Conservation (phyloP, 1,284 basidiomycete genomes). For the Heimioporus punctisporus region DNA sequence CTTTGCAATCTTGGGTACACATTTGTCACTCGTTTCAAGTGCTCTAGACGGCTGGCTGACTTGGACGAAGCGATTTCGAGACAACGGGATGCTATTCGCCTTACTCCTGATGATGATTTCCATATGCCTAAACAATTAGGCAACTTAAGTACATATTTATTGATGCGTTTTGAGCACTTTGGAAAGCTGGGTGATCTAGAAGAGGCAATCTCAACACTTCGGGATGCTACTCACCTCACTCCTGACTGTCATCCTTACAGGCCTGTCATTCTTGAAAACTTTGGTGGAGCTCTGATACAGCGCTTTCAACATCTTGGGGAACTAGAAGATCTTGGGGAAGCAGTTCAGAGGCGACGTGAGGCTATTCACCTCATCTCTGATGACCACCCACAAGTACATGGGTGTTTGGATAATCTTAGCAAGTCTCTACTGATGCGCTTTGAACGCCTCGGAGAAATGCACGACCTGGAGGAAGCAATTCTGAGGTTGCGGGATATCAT, state of each 20-base stretch:
- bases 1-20: no score
- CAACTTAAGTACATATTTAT: background rate
- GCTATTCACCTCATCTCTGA: background rate
- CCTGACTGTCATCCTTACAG: background rate
- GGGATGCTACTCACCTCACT: background rate
- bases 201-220: background rate
- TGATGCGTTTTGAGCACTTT: background rate
- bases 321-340: background rate
- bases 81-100: background rate
- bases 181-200: background rate
- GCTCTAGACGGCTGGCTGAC: no score
- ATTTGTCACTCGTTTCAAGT: no score
- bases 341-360: background rate
- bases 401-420: background rate
- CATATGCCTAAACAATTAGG: no score
- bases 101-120: no score
- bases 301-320: background rate
- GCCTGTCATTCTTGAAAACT: background rate
- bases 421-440: no score
- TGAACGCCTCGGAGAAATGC: no score
- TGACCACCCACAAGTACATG: background rate
- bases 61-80: background rate
- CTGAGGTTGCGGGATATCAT: no score
- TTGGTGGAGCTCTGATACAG: background rate
- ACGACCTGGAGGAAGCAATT: no score